Percentiles rank a stretch among this genome's conserved stretches.
Conservation (phyloP, 2,329 filamentous ascomycete genomes). For the Emergomyces pasteurianus region DNA sequence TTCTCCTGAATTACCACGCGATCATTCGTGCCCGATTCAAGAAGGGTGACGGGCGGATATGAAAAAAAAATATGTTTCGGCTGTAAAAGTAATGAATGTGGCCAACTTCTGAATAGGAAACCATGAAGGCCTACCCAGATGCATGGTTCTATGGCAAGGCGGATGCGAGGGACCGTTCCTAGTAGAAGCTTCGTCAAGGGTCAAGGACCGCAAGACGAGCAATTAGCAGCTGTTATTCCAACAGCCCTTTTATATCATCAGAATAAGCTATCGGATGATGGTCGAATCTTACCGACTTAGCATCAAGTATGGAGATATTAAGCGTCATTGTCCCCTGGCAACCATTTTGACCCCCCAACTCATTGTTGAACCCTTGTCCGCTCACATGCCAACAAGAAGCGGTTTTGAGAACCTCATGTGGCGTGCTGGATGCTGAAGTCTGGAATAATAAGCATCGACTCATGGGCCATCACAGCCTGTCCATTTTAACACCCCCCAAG, state of each 20-base stretch:
- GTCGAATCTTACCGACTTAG: too few relatives aligned
- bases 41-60: neutral
- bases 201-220: neutral
- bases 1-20: neutral
- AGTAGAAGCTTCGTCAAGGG: neutral
- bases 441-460: neutral
- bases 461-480: too few relatives aligned
- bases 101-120: neutral
- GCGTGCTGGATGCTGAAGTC: neutral
- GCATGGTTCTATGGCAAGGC: neutral
- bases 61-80: neutral
- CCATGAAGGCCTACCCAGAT: neutral
- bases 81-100: neutral
- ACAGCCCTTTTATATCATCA: too few relatives aligned
- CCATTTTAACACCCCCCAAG: neutral
- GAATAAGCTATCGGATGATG: neutral
- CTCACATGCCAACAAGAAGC: neutral
- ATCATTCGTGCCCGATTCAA: neutral
- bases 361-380: neutral
- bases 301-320: too few relatives aligned
- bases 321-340: too few relatives aligned
- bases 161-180: neutral
- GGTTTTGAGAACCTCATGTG: neutral
- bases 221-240: neutral
- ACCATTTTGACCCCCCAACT: too few relatives aligned